These are phyloP conservation scores for Aureobasidium sp. DNA, from an alignment of 2,329 filamentous ascomycete species.

Conservation along the genomic window DNA sequence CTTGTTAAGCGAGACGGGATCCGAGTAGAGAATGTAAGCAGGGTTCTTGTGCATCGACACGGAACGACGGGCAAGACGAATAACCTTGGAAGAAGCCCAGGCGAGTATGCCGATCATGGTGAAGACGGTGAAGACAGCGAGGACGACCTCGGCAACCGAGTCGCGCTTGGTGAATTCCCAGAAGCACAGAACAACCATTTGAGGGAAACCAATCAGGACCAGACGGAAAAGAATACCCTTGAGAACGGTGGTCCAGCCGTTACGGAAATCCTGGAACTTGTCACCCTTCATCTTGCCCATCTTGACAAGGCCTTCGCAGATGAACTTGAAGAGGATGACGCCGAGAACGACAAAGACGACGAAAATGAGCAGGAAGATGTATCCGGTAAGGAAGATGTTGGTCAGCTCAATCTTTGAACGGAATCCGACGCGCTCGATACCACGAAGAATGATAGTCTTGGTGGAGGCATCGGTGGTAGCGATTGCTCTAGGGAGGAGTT, in stretches of 20 bases:
- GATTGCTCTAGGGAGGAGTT: slow-evolving; percentile 51
- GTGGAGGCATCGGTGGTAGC: slow-evolving; percentile 31
- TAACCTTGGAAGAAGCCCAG: slow-evolving; percentile 93
- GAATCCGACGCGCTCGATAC: slow-evolving; percentile 93
- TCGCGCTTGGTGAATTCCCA: slow-evolving; percentile 94
- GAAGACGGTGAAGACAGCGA: slow-evolving; percentile 91
- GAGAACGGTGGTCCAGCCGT: slow-evolving; percentile 91
- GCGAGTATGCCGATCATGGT: slow-evolving; percentile 80
- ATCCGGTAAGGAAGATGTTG: slow-evolving; percentile 93
- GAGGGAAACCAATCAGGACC: slow-evolving; percentile 87
- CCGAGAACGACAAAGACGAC: slow-evolving; percentile 77
- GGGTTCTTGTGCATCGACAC: slow-evolving; percentile 95
- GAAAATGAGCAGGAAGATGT: slow-evolving; percentile 90
- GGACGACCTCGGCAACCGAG: slow-evolving; percentile 85
- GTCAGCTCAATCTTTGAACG: slow-evolving; percentile 85
- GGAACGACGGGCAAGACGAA: slow-evolving; percentile 88
- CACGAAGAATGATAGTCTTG: slow-evolving; percentile 66
- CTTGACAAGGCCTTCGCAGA: slow-evolving; percentile 80
- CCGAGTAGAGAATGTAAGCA: slow-evolving; percentile 96
- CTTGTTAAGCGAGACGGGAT: slow-evolving; percentile 94
- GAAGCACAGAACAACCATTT: slow-evolving; percentile 89
- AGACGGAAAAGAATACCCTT: slow-evolving; percentile 96
- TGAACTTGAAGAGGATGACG: slow-evolving; percentile 82
- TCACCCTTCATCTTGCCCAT: slow-evolving; percentile 82
- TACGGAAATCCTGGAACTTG: slow-evolving; percentile 93